Base-by-base conservation (phyloP, 1,284 basidiomycete genomes). In the Microbotryomycetes sp. region DNA sequence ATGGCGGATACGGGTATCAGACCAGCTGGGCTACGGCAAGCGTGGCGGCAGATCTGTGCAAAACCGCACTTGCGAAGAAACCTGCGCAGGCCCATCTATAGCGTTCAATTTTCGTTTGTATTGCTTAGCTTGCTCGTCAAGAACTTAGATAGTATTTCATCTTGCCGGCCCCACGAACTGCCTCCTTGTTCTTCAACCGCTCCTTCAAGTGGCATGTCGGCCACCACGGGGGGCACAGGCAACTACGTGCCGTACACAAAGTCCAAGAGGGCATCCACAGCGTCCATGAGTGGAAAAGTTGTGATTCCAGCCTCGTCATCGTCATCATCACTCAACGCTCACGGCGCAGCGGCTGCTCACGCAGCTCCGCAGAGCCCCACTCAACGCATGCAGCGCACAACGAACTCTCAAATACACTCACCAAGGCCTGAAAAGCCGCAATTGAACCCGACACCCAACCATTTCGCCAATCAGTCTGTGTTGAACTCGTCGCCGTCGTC, bases 1-100 rank as follows among this genome's bases (percentile, higher is more conserved):
- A 82, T 68, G 81, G 81, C n/a, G 82, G 85, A 4, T 81, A 81
- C 63, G 86, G 87, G 4, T 88, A 82, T 70, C 84, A 86, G 67
- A 79, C 81, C n/a, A 86, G 84, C 0, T 88, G 86, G 85, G 86
- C 84, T 1, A 84, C 83, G 0, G 86, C 86, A 2, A 76, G 77
- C 32, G 66, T 80, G 16, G 84, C 81, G 0, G 69, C 83, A 3
- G 76, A 78, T n/a, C 72, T 88, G 16, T 73, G 88, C 3, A 19
- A 59, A 28, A 25, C 25, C 25, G 60, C 52, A 1, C 22, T 63
- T 6, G n/a, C n/a, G n/a, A n/a, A n/a, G 36, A 42, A 42, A 19
- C 36, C 36, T 19, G 12, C 9, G 36, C 36, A 19, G 19, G 36
- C 36, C 19, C 36, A 19, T 42, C 36, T 42, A 19, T 42, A 42